Conservation (phyloP, 2,329 filamentous ascomycete species). For the Sporothrix protearum region DNA sequence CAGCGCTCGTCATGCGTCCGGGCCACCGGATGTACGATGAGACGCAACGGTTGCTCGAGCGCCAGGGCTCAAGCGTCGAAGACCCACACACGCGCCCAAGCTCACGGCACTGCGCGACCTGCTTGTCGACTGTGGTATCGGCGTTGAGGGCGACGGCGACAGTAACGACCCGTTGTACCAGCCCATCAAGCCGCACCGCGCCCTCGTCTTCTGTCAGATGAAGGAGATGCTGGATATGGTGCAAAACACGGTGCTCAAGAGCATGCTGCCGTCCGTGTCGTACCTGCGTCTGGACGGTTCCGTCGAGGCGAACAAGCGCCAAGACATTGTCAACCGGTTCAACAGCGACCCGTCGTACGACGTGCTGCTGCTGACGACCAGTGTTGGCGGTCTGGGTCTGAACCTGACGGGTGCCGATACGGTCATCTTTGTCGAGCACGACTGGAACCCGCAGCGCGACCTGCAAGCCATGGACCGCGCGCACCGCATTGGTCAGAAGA, state of each 20-base stretch:
- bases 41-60: constrained; percentile 74
- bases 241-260: constrained; percentile 85
- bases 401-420: constrained; percentile 97
- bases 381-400: constrained; percentile 87
- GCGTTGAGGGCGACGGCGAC: constrained; percentile 63
- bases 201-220: constrained; percentile 98
- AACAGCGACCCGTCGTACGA: constrained; percentile 97
- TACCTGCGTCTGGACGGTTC: constrained; percentile 91
- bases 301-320: constrained; percentile 87
- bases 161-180: constrained; percentile 60
- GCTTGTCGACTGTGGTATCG: constrained; percentile 97
- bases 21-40: constrained; percentile 86
- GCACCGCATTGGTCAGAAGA: constrained; percentile 98
- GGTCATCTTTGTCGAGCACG: constrained; percentile 98
- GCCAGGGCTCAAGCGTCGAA: constrained; percentile 75
- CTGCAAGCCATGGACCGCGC: constrained; percentile 98
- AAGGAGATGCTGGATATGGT: constrained; percentile 99
- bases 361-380: constrained; percentile 87
- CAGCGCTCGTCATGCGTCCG: constrained; percentile 92
- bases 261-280: constrained; percentile 86
- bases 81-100: constrained; percentile 90
- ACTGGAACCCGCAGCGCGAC: constrained; percentile 99
- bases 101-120: constrained; percentile 85
- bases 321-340: constrained; percentile 98
- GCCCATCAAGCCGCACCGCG: constrained; percentile 93